phyloP scores from a whole-genome alignment of 257 asterid genomes.

The Nicotiana paniculata region DNA sequence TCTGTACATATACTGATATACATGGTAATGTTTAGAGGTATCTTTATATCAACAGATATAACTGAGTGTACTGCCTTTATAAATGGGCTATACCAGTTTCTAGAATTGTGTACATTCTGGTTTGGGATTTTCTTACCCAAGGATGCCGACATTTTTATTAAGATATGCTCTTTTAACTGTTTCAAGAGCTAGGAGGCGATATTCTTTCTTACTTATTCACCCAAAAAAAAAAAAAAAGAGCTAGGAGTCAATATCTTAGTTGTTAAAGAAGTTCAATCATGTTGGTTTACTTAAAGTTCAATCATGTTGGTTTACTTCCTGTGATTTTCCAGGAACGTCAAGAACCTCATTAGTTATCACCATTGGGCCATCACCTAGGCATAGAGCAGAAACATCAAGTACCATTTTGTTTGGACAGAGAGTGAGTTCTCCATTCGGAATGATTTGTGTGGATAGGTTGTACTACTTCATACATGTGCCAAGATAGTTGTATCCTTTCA shows the following conservation, averaged over 20 bases:
- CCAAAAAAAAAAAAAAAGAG: background rate
- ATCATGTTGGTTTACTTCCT: conserved; percentile 17
- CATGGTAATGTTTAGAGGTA: background rate
- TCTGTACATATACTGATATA: background rate
- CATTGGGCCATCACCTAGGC: conserved; percentile 98
- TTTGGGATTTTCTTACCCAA: background rate
- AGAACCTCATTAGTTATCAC: conserved; percentile 91
- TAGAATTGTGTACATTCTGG: background rate
- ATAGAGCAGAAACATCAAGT: conserved; percentile 96
- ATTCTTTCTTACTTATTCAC: background rate
- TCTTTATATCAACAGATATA: background rate
- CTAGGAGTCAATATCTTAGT: background rate
- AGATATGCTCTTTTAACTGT: background rate
- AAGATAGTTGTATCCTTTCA: conserved; percentile 14
- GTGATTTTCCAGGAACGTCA: conserved; percentile 72
- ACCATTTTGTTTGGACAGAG: conserved; percentile 97
- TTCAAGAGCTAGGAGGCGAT: background rate
- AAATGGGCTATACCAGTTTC: background rate
- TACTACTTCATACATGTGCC: background rate
- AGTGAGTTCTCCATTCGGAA: conserved; percentile 42
- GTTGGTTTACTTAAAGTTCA: conserved; percentile 8
- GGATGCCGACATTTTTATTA: background rate
- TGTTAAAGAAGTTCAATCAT: conserved; percentile 9
- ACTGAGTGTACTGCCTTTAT: background rate
- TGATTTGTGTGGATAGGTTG: background rate